Base-by-base conservation (phyloP, 1,284 basidiomycete species). In the Phenoliferia sp. region DNA sequence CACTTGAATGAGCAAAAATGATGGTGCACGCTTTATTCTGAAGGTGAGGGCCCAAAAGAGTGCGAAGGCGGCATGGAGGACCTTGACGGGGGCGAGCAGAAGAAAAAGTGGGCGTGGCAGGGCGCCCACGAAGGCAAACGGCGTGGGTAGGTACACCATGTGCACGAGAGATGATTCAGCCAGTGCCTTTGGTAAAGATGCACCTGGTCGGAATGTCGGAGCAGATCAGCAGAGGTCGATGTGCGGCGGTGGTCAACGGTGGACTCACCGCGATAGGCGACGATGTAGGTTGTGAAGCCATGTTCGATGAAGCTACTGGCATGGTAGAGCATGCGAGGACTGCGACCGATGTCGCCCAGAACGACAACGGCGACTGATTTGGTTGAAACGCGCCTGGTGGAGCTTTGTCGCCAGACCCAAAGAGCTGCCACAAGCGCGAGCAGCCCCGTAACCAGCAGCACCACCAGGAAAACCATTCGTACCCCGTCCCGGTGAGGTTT, bases 321-420 rank as follows among this genome's bases (percentile, higher is more conserved):
- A 76, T 99, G 96, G 79, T 97, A 96, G 90, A 98, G 96, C 92
- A 98, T 98, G 48, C 96, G 85, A 12, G 96, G 96, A 77, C 90
- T 94, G 59, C 95, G 85, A 0, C 94, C 96, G 60, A 99, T 87
- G 80, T 99, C 96, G 9, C 96, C 96, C 12, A 99, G 84, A 1
- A 99, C 96, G 33, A 99, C 82, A 59, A 99, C 87, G 0, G 88
- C 90, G 16, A 92, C 90, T 1, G 89, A 78, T 19, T 69, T 68
- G 31, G 31, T 19, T 22, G 55, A 57, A 17, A 33, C 31, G 28
- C 55, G 55, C 29, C 31, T 22, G 55, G 3, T 4, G 10, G 29
- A 19, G 55, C 32, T 19, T 3, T 32, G 55, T 16, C 55, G 55
- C 55, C 55, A 57, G 39, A 61, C 39, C 36, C n/a, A 44, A 44